Evolutionary conservation across 345 rosid species (phyloP).

Genomic region (Euphorbia lathyris): DNA sequence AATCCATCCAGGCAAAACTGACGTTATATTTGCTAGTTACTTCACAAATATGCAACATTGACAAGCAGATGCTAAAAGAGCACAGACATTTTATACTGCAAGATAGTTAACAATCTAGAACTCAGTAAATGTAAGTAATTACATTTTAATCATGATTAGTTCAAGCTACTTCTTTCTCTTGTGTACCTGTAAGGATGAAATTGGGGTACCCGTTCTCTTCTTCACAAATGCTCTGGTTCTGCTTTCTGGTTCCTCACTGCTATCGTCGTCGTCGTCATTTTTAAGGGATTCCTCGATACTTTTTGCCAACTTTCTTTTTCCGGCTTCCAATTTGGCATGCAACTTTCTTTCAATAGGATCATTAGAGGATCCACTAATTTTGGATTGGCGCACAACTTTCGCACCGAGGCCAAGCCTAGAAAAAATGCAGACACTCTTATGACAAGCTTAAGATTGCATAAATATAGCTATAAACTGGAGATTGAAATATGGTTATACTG

Average conservation of each 20-base stretch:
- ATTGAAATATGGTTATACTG: constrained; percentile 1
- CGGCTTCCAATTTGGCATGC: constrained; percentile 53
- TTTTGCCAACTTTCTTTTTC: constrained; percentile 49
- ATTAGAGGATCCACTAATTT: constrained; percentile 34
- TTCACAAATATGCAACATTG: neutral
- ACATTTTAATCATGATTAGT: too few relatives aligned
- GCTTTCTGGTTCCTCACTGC: constrained; percentile 38
- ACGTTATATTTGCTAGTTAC: too few relatives aligned
- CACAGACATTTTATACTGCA: neutral
- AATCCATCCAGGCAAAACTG: too few relatives aligned
- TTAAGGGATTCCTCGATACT: constrained; percentile 20
- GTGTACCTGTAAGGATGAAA: neutral
- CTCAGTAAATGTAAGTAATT: too few relatives aligned
- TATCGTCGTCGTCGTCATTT: constrained; percentile 33
- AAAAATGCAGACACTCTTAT: too few relatives aligned
- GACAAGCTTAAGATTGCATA: neutral
- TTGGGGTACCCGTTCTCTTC: constrained; percentile 28
- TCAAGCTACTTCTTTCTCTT: too few relatives aligned
- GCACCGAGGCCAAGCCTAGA: constrained; percentile 39
- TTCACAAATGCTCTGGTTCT: constrained; percentile 36
- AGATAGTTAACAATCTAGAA: neutral
- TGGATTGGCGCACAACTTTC: constrained; percentile 35
- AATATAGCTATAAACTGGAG: neutral
- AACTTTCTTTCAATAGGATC: constrained; percentile 58
- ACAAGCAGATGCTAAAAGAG: neutral